These are phyloP conservation scores for Penicillium digitatum DNA, from an alignment of 2,329 filamentous ascomycete genomes.

Conservation along the genomic window DNA sequence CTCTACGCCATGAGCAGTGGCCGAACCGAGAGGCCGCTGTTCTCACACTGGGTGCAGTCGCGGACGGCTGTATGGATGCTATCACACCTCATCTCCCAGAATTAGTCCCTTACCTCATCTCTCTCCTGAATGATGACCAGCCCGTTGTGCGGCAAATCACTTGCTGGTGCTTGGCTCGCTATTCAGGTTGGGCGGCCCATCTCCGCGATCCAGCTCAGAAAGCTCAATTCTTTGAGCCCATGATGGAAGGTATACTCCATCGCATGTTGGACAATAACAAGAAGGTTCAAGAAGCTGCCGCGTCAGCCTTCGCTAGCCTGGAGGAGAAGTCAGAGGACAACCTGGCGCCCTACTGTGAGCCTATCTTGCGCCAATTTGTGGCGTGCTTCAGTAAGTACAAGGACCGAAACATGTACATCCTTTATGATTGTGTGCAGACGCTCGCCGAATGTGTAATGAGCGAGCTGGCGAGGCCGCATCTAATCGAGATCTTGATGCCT, in stretches of 20 bases:
- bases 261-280: conserved; percentile 98
- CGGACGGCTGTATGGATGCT: conserved; percentile 86
- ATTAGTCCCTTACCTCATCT: conserved; percentile 84
- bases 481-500: conserved; percentile 87
- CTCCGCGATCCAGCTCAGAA: conserved; percentile 64
- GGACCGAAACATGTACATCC: conserved; percentile 96
- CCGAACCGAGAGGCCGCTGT: conserved; percentile 90
- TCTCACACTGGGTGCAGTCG: conserved; percentile 87
- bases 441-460: conserved; percentile 86
- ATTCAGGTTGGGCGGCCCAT: conserved; percentile 85
- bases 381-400: conserved; percentile 93
- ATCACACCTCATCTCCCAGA: conserved; percentile 88
- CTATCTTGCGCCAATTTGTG: conserved; percentile 90
- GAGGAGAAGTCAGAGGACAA: conserved; percentile 86
- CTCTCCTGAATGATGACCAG: conserved; percentile 76
- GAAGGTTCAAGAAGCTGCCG: conserved; percentile 92
- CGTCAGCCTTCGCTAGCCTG: conserved; percentile 91
- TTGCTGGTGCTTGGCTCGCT: conserved; percentile 93
- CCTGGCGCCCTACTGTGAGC: conserved; percentile 78
- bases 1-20: conserved; percentile 86
- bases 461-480: conserved; percentile 71
- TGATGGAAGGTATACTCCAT: conserved; percentile 93
- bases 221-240: conserved; percentile 79
- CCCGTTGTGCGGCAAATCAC: conserved; percentile 94
- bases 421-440: conserved; percentile 98